phyloP scores from a whole-genome alignment of 2,329 filamentous ascomycete genomes.

The Penicillium brasilianum region DNA sequence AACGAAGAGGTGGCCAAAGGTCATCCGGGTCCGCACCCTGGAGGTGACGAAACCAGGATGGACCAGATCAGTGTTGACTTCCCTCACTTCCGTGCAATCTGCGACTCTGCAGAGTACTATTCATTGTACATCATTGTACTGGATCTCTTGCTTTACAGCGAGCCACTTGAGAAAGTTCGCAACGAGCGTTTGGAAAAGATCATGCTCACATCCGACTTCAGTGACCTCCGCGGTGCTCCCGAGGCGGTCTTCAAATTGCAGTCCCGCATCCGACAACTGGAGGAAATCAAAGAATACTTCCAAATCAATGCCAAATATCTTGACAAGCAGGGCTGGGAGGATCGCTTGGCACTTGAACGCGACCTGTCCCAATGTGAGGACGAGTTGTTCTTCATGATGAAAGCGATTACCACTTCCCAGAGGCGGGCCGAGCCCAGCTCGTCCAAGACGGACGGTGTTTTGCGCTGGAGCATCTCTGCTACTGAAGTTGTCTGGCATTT shows the following conservation, averaged over 20 bases:
- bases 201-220: conserved; percentile 98
- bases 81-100: conserved; percentile 89
- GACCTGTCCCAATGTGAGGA: conserved; percentile 91
- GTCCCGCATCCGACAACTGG: conserved; percentile 87
- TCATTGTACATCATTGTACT: conserved; percentile 97
- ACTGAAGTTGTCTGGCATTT: conserved; percentile 98
- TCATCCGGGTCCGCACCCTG: conserved; percentile 52
- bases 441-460: conserved; percentile 74
- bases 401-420: conserved; percentile 96
- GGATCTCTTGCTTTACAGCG: conserved; percentile 92
- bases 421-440: conserved; percentile 72
- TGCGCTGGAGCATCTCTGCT: conserved; percentile 93
- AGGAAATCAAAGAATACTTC: conserved; percentile 96
- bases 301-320: conserved; percentile 87
- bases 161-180: conserved; percentile 95
- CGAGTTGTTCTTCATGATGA: conserved; percentile 99
- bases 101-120: conserved; percentile 97
- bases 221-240: conserved; percentile 89
- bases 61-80: conserved; percentile 98
- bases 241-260: conserved; percentile 92
- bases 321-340: conserved; percentile 88
- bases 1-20: conserved; percentile 85
- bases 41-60: conserved; percentile 73
- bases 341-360: conserved; percentile 83
- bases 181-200: conserved; percentile 97